Evolutionary conservation across 1,139 yeast genomes (phyloP).

Genomic region (Suhomyces bolitotheri): DNA sequence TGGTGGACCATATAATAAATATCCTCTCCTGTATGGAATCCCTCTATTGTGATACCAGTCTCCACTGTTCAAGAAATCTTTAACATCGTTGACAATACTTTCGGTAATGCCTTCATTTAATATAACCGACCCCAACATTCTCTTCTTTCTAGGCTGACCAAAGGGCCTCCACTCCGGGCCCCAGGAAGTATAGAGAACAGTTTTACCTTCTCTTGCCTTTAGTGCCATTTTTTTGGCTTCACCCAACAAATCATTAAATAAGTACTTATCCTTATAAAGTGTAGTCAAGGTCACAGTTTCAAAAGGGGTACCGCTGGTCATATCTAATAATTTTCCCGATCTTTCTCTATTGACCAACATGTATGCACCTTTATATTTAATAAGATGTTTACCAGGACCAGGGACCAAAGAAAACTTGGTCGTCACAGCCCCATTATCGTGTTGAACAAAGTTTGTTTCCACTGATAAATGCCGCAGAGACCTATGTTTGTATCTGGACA

Average conservation of each 20-base stretch:
- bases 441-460: conserved; percentile 83
- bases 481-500: conserved; percentile 77
- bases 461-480: conserved; percentile 85
- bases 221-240: conserved; percentile 88
- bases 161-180: conserved; percentile 99
- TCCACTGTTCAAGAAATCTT: conserved; percentile 76
- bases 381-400: conserved; percentile 93
- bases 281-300: conserved; percentile 95
- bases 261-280: conserved; percentile 71
- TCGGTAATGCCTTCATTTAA: conserved; percentile 76
- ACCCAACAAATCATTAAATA: conserved; percentile 69
- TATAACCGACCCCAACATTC: conserved; percentile 82
- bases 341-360: conserved; percentile 89
- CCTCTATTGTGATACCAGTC: conserved; percentile 95
- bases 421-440: conserved; percentile 87
- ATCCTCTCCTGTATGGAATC: conserved; percentile 95
- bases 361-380: conserved; percentile 82
- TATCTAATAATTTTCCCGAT: conserved; percentile 83
- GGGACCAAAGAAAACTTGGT: conserved; percentile 94
- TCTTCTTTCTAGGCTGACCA: conserved; percentile 91
- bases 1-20: conserved; percentile 93
- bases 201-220: conserved; percentile 85
- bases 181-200: conserved; percentile 91
- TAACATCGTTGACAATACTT: conserved; percentile 65
- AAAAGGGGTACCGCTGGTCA: conserved; percentile 90